A percentile compares a stretch with the other conserved stretches of the same genome.
These are phyloP conservation scores for Cryptococcus floricola DNA, from an alignment of 1,284 basidiomycete species.

Conservation along the genomic window DNA sequence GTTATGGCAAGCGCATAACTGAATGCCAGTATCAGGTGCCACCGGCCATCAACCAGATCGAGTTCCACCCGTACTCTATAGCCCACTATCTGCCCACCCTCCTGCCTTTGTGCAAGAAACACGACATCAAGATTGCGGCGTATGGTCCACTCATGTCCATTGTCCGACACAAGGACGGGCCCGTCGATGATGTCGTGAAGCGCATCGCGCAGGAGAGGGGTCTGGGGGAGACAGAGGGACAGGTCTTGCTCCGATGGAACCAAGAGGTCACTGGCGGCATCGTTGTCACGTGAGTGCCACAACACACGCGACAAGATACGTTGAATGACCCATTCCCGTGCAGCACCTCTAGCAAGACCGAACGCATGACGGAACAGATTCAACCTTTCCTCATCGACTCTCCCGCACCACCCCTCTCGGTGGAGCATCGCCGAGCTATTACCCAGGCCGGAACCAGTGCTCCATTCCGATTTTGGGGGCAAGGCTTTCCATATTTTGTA, in stretches of 20 bases:
- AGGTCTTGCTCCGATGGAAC: conserved; percentile 34
- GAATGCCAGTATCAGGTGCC: conserved; percentile 53
- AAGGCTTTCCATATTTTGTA: conserved; percentile 19
- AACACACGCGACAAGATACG: neutral
- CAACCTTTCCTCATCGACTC: conserved; percentile 6
- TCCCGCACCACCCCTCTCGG: conserved; percentile 3
- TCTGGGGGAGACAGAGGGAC: conserved; percentile 19
- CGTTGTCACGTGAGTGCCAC: conserved; percentile 59
- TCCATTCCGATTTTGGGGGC: conserved; percentile 19
- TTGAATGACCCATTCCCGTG: neutral
- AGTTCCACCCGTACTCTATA: conserved; percentile 66
- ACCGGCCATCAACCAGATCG: conserved; percentile 71
- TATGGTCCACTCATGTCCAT: conserved; percentile 65
- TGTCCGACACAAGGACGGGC: conserved; percentile 63
- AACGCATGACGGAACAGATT: conserved; percentile 16
- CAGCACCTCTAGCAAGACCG: conserved; percentile 15
- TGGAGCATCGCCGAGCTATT: conserved; percentile 11
- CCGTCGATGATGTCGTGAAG: conserved; percentile 57
- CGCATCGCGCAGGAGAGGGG: conserved; percentile 50
- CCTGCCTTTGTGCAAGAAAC: conserved; percentile 56
- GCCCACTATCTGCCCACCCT: conserved; percentile 56
- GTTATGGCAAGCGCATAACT: conserved; percentile 44
- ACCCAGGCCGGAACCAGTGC: conserved; percentile 8
- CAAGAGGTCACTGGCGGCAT: conserved; percentile 28
- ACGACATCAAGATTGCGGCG: conserved; percentile 64